Base-by-base conservation (phyloP, 2,329 filamentous ascomycete genomes). In the Reticulascus tulasneorum region DNA sequence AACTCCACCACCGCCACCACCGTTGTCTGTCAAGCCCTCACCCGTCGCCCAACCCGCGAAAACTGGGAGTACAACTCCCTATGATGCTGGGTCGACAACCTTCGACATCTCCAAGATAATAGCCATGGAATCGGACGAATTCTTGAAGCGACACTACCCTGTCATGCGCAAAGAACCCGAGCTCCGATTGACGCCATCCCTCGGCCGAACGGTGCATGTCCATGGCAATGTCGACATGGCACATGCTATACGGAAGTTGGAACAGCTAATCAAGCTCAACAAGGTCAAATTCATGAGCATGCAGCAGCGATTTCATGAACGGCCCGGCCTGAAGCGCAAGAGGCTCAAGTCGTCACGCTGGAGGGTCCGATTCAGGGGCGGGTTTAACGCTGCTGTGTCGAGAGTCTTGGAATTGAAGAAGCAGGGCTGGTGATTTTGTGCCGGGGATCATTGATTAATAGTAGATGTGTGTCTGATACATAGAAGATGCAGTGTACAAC, bases 371-470 rank as follows among this genome's bases (percentile, higher is more conserved):
- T 93, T 91, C 62, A 80, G 77, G 68, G 57, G 59, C 21, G 82
- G 80, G 5, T 90, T 93, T 62, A 71, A 67, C 57, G 72, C 73
- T 6, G 76, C 79, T 9, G 74, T 86, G 7, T 56, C 51, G 25
- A 69, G 85, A 47, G 85, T 88, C 6, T 67, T 75, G 53, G 75
- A 85, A 56, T 68, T 94, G 64, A 83, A 77, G 49, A 76, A 68
- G 55, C 86, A 93, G 63, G 87, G 87, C 4, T 93, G 88, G 86
- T 94, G 63, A 52, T n/a, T n/a, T n/a, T n/a, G n/a, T n/a, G n/a
- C n/a, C n/a, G n/a, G n/a, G n/a, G n/a, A n/a, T n/a, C n/a, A n/a
- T n/a, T n/a, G n/a, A n/a, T n/a, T n/a, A n/a, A n/a, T n/a, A n/a
- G n/a, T n/a, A 41, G n/a, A 24, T 16, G 20, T 10, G 13, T 20